Evolutionary conservation across 2,329 filamentous ascomycete species (phyloP).

Genomic region (Ambrosiella beaveri): DNA sequence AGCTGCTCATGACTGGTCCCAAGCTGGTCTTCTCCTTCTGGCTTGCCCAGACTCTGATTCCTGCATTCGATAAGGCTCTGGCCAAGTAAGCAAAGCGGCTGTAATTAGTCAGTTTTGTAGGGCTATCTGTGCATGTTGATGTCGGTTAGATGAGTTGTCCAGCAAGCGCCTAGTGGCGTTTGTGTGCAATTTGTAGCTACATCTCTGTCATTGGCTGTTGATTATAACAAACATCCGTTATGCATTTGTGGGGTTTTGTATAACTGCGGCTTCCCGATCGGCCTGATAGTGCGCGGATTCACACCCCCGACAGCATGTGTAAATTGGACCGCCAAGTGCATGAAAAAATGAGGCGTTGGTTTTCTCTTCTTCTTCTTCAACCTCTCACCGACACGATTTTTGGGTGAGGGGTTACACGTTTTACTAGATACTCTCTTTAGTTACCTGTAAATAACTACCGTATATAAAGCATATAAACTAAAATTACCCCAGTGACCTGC

Average conservation of each 20-base stretch:
- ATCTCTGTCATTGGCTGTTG: background rate
- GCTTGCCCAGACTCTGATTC: constrained; percentile 95
- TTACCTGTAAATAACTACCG: background rate
- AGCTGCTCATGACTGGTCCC: constrained; percentile 96
- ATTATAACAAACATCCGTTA: background rate
- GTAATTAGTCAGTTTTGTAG: background rate
- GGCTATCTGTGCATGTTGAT: too few relatives aligned
- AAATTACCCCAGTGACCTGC: background rate
- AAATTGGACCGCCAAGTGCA: background rate
- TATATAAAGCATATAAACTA: background rate
- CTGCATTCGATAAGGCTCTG: constrained; percentile 53
- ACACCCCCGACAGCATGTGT: background rate
- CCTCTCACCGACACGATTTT: background rate
- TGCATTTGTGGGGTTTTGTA: too few relatives aligned
- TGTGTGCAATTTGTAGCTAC: background rate
- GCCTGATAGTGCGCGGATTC: too few relatives aligned
- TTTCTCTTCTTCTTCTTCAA: background rate
- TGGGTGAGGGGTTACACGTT: background rate
- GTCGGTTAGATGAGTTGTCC: background rate
- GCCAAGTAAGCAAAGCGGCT: constrained; percentile 18
- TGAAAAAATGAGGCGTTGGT: constrained; percentile 1
- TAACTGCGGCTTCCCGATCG: too few relatives aligned
- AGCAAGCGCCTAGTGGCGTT: background rate
- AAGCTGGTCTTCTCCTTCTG: constrained; percentile 99
- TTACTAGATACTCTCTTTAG: constrained; percentile 2